A percentile compares a stretch with the other conserved stretches of the same genome.
phyloP scores from a whole-genome alignment of 2,329 filamentous ascomycete species.

The Pestalotiopsis sp. region DNA sequence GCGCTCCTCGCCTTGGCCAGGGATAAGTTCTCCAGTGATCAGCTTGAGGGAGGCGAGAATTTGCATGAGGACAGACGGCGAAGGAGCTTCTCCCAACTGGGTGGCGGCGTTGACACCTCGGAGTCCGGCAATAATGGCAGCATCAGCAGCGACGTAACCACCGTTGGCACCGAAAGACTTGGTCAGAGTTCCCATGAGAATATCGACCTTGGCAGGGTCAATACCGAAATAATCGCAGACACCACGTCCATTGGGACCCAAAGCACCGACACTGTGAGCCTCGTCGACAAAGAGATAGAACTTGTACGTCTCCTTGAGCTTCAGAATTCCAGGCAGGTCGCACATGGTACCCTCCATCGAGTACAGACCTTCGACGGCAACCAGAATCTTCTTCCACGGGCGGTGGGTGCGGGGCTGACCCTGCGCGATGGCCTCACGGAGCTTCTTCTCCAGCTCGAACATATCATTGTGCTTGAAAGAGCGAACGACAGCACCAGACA shows the following conservation, averaged over 20 bases:
- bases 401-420: constrained; percentile 97
- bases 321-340: constrained; percentile 87
- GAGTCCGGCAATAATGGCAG: constrained; percentile 89
- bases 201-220: constrained; percentile 83
- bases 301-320: constrained; percentile 93
- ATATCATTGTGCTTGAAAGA: constrained; percentile 99
- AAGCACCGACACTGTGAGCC: constrained; percentile 91
- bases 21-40: constrained; percentile 83
- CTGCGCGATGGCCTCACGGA: constrained; percentile 92
- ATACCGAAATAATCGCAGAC: constrained; percentile 98
- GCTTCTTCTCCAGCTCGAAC: constrained; percentile 77
- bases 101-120: constrained; percentile 82
- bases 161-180: constrained; percentile 99
- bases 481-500: constrained; percentile 91
- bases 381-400: constrained; percentile 98
- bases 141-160: constrained; percentile 89
- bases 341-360: constrained; percentile 99
- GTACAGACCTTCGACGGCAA: constrained; percentile 95
- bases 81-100: constrained; percentile 82
- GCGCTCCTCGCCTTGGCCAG: constrained; percentile 92
- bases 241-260: constrained; percentile 84
- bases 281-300: constrained; percentile 96
- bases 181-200: constrained; percentile 96
- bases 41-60: constrained; percentile 85
- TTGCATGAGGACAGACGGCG: constrained; percentile 86